Conservation (phyloP, 345 rosid species). For the Lepidium africanum region DNA sequence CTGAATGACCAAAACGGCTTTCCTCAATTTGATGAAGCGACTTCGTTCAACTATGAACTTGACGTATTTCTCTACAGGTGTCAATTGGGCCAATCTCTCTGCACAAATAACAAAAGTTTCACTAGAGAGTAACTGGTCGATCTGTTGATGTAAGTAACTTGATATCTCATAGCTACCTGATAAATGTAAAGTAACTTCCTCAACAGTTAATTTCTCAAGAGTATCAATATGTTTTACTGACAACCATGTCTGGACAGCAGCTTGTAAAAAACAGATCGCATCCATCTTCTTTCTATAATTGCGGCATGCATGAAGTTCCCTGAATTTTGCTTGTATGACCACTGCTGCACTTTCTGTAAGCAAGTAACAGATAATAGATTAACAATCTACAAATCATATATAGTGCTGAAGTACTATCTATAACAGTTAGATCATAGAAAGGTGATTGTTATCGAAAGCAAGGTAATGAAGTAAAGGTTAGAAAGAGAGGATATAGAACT, state of each 20-base stretch:
- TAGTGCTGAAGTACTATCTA: not conserved
- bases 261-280: slow-evolving; percentile 47
- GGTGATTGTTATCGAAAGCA: not conserved
- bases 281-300: slow-evolving; percentile 41
- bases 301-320: slow-evolving; percentile 36
- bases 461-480: not conserved
- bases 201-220: slow-evolving; percentile 7
- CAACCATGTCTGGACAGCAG: slow-evolving; percentile 48
- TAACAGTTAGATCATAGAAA: not conserved
- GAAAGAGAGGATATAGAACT: not conserved
- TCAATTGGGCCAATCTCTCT: slow-evolving; percentile 31
- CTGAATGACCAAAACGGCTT: slow-evolving; percentile 48
- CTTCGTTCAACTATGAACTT: slow-evolving; percentile 46
- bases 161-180: slow-evolving; percentile 27
- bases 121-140: not conserved
- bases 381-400: not conserved
- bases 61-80: slow-evolving; percentile 27
- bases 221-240: slow-evolving; percentile 34
- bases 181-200: slow-evolving; percentile 17
- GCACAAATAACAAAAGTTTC: slow-evolving; percentile 16
- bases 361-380: not conserved
- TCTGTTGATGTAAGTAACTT: not conserved
- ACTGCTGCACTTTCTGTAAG: slow-evolving; percentile 53
- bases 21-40: slow-evolving; percentile 37
- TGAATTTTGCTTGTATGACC: slow-evolving; percentile 55